Percentiles rank a stretch among this genome's conserved stretches.
phyloP scores from a whole-genome alignment of 1,139 yeast genomes.

The Torulaspora globosa region DNA sequence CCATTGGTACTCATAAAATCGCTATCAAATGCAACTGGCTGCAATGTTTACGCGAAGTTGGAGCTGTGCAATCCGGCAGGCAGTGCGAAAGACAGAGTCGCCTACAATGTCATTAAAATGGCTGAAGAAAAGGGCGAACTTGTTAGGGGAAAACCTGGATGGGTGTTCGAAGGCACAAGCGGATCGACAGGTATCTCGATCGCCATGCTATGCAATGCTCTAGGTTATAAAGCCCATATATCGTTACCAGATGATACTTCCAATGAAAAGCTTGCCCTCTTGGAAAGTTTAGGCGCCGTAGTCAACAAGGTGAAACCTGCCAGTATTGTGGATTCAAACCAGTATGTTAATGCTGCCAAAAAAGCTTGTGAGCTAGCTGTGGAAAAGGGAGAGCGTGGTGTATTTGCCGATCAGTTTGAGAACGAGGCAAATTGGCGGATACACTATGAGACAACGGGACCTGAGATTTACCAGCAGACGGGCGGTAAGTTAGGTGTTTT shows the following conservation, averaged over 20 bases:
- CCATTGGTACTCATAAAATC: constrained; percentile 77
- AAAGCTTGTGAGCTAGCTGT: constrained; percentile 56
- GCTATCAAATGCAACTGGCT: constrained; percentile 69
- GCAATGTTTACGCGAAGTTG: constrained; percentile 79
- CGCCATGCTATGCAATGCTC: constrained; percentile 79
- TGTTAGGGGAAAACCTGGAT: constrained; percentile 47
- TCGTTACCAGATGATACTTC: constrained; percentile 96
- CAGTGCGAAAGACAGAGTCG: constrained; percentile 92
- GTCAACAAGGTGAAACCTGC: constrained; percentile 93
- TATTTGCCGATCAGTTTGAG: constrained; percentile 95
- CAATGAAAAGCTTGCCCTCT: constrained; percentile 66
- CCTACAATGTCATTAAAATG: constrained; percentile 69
- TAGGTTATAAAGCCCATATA: constrained; percentile 86
- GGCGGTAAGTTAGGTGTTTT: constrained; percentile 63
- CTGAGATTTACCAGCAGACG: constrained; percentile 77
- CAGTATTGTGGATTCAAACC: constrained; percentile 87
- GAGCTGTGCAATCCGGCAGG: constrained; percentile 91
- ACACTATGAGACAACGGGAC: constrained; percentile 83
- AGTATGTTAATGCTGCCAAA: constrained; percentile 86
- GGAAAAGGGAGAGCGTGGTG: constrained; percentile 39
- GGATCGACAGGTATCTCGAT: constrained; percentile 95
- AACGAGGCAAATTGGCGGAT: constrained; percentile 85
- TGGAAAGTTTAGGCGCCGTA: constrained; percentile 73
- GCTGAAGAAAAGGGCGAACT: constrained; percentile 61
- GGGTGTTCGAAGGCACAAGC: constrained; percentile 84